phyloP scores from a whole-genome alignment of 2,329 filamentous ascomycete species.

The Fusarium longipes region DNA sequence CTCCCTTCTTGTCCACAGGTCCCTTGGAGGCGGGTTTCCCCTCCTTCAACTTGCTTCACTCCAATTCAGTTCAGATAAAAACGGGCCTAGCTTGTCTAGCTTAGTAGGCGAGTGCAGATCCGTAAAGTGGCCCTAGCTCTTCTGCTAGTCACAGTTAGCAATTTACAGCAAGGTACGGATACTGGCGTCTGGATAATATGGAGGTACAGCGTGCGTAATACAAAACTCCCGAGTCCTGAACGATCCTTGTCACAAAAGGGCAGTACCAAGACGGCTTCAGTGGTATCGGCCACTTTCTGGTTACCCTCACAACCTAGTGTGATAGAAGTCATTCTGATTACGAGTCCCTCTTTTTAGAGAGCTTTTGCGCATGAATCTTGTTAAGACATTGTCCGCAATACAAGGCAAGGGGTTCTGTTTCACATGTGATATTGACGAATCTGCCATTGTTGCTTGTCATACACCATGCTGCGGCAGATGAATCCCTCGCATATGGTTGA shows the following conservation, averaged over 20 bases:
- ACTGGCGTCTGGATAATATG: no score
- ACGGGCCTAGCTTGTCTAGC: conserved; percentile 12
- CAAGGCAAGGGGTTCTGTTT: background rate
- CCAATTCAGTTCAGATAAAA: conserved; percentile 10
- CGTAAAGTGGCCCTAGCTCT: conserved; percentile 42
- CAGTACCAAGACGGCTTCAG: conserved; percentile 17
- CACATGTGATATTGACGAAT: background rate
- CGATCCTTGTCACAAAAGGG: conserved; percentile 10
- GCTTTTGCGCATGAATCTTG: background rate
- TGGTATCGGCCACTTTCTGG: background rate
- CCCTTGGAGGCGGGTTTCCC: conserved; percentile 1
- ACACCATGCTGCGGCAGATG: background rate
- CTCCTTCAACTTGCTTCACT: conserved; percentile 1
- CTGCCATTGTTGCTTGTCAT: background rate
- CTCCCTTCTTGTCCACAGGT: background rate
- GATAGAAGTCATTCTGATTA: conserved; percentile 34
- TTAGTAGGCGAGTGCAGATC: conserved; percentile 37
- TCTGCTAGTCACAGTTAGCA: background rate
- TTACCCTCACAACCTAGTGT: background rate
- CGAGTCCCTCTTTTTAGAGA: conserved; percentile 16
- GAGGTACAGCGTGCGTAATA: background rate
- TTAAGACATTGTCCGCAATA: background rate
- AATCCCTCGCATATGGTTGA: background rate
- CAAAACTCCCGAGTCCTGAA: conserved; percentile 7
- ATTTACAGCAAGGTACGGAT: conserved; percentile 18